These are phyloP conservation scores for Wickerhamiella sergipiensis DNA, from an alignment of 805 yeast genomes.

Conservation along the genomic window DNA sequence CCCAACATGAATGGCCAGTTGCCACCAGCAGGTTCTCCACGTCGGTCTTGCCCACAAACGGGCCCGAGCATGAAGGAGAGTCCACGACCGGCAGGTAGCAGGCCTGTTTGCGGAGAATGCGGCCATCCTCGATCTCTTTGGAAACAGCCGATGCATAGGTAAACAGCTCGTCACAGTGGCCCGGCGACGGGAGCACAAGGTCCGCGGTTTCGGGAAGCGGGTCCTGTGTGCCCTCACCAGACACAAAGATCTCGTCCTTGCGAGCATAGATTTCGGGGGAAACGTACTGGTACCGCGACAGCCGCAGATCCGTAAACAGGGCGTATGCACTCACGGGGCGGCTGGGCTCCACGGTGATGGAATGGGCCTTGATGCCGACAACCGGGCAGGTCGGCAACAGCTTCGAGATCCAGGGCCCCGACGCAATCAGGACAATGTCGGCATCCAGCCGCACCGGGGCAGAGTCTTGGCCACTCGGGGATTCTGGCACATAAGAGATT, in stretches of 20 bases:
- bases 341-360: constrained; percentile 78
- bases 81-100: constrained; percentile 91
- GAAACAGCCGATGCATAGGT: constrained; percentile 67
- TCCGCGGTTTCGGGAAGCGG: constrained; percentile 90
- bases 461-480: neutral
- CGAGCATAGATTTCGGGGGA: constrained; percentile 94
- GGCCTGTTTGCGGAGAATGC: constrained; percentile 73
- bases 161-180: constrained; percentile 79
- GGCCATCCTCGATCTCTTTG: constrained; percentile 56
- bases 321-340: constrained; percentile 84
- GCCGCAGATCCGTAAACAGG: constrained; percentile 76
- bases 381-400: constrained; percentile 88
- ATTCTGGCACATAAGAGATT: constrained; percentile 38
- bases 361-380: constrained; percentile 86
- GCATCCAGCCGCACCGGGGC: constrained; percentile 31
- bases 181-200: constrained; percentile 76
- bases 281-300: constrained; percentile 48
- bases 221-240: constrained; percentile 90
- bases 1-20: constrained; percentile 97
- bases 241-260: constrained; percentile 87
- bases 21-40: constrained; percentile 68
- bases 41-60: constrained; percentile 86
- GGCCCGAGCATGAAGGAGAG: constrained; percentile 86
- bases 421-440: constrained; percentile 68
- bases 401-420: constrained; percentile 96